Percentiles rank a stretch among this genome's conserved stretches.
These are phyloP conservation scores for Chlorella sp. DNA, from an alignment of 139 green algal genomes.

Conservation along the genomic window DNA sequence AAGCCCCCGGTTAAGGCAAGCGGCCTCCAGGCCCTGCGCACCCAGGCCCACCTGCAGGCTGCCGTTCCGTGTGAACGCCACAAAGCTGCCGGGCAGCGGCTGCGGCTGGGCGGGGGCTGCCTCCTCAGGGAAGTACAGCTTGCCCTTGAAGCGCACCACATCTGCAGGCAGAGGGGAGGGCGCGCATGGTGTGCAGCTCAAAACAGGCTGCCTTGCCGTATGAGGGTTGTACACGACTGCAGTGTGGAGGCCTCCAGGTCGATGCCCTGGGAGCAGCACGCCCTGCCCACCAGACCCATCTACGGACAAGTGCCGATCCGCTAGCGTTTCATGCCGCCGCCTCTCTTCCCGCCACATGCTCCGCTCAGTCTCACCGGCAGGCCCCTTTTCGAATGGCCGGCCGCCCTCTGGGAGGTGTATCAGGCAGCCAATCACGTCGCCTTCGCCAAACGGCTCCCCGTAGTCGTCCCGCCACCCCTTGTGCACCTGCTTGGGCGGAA, in stretches of 20 bases:
- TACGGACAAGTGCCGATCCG: too few species aligned
- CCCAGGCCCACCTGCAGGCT: slow-evolving; percentile 62
- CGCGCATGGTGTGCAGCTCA: too few species aligned
- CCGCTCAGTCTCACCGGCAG: neutral
- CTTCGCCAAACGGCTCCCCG: slow-evolving; percentile 55
- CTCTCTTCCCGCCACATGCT: too few species aligned
- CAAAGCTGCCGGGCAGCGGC: slow-evolving; percentile 55
- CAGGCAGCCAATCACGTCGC: slow-evolving; percentile 71
- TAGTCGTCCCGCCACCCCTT: slow-evolving; percentile 53
- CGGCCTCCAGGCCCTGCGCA: too few species aligned
- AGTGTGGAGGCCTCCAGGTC: too few species aligned
- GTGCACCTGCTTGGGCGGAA: slow-evolving; percentile 54
- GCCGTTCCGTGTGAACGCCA: slow-evolving; percentile 84
- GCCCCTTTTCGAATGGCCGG: slow-evolving; percentile 27
- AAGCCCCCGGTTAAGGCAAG: too few species aligned
- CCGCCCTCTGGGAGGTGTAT: slow-evolving; percentile 50
- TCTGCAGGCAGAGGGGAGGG: neutral
- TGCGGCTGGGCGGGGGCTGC: slow-evolving; percentile 40
- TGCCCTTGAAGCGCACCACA: slow-evolving; percentile 43
- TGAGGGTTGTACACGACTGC: too few species aligned
- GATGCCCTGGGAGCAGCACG: too few species aligned
- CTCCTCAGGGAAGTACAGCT: slow-evolving; percentile 59
- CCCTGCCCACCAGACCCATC: too few species aligned
- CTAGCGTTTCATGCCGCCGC: too few species aligned
- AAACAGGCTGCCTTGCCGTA: too few species aligned